Percentiles rank a stretch among this genome's conserved stretches.
Evolutionary conservation across 2,329 filamentous ascomycete species (phyloP).

Genomic region (Xylariales sp.): DNA sequence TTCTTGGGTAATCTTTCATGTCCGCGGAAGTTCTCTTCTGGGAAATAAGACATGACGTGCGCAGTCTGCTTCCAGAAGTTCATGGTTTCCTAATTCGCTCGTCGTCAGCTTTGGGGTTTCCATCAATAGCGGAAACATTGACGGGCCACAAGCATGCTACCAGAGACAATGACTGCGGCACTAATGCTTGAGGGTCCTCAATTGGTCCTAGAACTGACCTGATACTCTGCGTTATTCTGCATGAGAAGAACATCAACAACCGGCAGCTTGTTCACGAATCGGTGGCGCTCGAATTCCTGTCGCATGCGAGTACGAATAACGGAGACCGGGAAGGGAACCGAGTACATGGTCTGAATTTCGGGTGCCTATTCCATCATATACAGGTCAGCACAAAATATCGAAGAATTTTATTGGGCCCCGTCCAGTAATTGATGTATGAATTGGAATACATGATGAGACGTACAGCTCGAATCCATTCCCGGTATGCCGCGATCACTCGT

Average conservation of each 20-base stretch:
- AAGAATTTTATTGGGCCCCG: no score
- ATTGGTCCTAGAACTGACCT: no score
- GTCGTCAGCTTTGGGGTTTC: constrained; percentile 8
- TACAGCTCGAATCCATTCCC: constrained; percentile 96
- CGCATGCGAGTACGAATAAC: constrained; percentile 87
- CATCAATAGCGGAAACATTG: no score
- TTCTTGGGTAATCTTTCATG: constrained; percentile 73
- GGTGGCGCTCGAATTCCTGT: constrained; percentile 93
- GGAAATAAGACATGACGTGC: constrained; percentile 96
- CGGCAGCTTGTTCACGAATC: constrained; percentile 84
- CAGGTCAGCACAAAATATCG: background rate
- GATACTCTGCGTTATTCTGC: constrained; percentile 89
- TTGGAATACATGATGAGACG: constrained; percentile 36
- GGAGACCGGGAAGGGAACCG: constrained; percentile 81
- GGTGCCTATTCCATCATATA: constrained; percentile 62
- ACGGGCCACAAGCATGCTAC: no score
- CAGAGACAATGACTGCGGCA: no score
- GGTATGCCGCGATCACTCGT: constrained; percentile 84
- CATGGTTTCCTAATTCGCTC: constrained; percentile 72
- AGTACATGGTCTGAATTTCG: constrained; percentile 97
- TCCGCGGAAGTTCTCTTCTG: constrained; percentile 74
- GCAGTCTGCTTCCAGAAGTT: constrained; percentile 99
- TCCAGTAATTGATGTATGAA: no score
- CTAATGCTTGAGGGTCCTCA: no score
- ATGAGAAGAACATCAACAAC: constrained; percentile 87